Conservation (phyloP, 208 protist species). For the Blastocrithidia nonstop region DNA sequence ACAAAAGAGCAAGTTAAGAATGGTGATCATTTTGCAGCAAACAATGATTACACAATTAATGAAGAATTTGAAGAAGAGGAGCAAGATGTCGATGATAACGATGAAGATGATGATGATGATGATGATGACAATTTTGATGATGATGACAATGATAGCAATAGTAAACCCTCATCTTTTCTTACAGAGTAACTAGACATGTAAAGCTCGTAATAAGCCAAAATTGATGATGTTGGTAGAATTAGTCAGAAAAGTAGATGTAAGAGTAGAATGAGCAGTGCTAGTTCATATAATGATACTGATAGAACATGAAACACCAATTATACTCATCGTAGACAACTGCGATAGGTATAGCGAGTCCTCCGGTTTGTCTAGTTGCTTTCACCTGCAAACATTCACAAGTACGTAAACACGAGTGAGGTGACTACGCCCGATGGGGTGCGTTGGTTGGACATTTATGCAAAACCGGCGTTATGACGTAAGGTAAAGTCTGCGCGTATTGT, state of each 20-base stretch:
- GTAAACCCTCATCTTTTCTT: not conserved
- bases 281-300: not conserved
- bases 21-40: too few species aligned
- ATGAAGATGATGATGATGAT: not conserved
- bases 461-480: slow-evolving; percentile 8
- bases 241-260: not conserved
- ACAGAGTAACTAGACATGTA: too few species aligned
- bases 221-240: not conserved
- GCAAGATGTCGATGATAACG: slow-evolving; percentile 4
- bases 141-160: not conserved
- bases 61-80: not conserved
- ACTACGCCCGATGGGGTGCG: slow-evolving; percentile 14
- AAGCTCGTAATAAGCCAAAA: too few species aligned
- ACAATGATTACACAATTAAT: not conserved
- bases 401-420: slow-evolving; percentile 25
- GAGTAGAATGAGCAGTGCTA: not conserved
- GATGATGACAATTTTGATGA: not conserved
- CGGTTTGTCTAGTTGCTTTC: slow-evolving; percentile 14
- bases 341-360: slow-evolving; percentile 8
- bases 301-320: too few species aligned
- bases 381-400: slow-evolving; percentile 9
- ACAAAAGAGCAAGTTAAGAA: not conserved
- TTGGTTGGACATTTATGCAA: slow-evolving; percentile 32
- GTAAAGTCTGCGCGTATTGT: slow-evolving; percentile 6
- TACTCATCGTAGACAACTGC: too few species aligned